Evolutionary conservation across 768 basidiomycete genomes (phyloP), one percentile per base, ranked within the genome.

Genomic region (Kwoniella mangroviensis): DNA sequence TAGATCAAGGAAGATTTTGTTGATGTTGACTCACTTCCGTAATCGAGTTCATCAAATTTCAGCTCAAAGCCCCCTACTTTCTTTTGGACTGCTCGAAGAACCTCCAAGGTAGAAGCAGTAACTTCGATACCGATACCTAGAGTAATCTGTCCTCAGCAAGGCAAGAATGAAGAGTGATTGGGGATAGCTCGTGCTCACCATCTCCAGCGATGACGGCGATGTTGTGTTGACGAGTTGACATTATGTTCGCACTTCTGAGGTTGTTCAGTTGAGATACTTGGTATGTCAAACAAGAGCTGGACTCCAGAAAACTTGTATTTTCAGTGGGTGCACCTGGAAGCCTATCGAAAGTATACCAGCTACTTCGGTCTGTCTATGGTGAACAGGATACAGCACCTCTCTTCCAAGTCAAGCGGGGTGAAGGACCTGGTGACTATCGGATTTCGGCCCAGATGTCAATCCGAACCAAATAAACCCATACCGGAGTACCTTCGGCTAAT

Each of bases 81-180:
- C 22, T 60, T 60, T n/a, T 59, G 57, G 22, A 67, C 58, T 15
- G 66, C 51, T 54, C 66, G 56, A 10, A 67, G 52, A 5, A 67
- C 57, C 19, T 59, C 45, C 21, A 67, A 41, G 7, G 66, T 54
- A 7, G 66, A 67, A 4, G 66, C 85, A 77, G 86, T 86, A 4
- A 88, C 87, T 72, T 88, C 87, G 61, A 84, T 79, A 6, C 87
- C 87, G 71, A 88, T 87, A 12, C 87, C 87, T 67, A 24, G 3
- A 28, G 19, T 19, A 17, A 11, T 11, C 0, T 10, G 13, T 28
- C 22, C 45, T 63, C 49, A 63, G 49, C 21, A 24, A 53, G 45
- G 13, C 17, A 12, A 41, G 15, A 1, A 4, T 43, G 12, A 9
- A n/a, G 41, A 42, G 15, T 34, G 26, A 15, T 13, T 40, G 24